Evolutionary conservation across 805 yeast genomes (phyloP), one percentile per base, ranked within the genome.

Genomic region (Wickerhamiella sorbophila): DNA sequence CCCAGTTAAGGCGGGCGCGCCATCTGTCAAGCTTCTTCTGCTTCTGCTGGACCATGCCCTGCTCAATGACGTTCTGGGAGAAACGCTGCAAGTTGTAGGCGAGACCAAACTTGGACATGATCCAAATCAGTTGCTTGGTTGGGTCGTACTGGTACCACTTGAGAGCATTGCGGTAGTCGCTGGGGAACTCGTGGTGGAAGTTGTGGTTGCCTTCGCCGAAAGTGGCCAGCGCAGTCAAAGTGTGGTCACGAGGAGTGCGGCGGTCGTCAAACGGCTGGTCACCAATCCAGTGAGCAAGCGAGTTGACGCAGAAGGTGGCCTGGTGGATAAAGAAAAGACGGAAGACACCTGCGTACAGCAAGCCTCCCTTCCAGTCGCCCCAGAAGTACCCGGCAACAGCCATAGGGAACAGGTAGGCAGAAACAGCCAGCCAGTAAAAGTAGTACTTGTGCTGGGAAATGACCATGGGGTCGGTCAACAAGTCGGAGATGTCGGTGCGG

Each of bases 121-220:
- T 29, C 61, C 69, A 69, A 41, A 87, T 68, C 39, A 74, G 65
- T 78, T 84, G 75, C 65, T 83, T 86, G 33, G 93, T 79, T 9
- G 96, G 95, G 60, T 87, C 97, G 60, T 75, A 79, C 37, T 79
- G 78, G 60, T 75, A 77, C 72, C 77, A 69, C 47, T 75, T 72
- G 43, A 73, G 64, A 4, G 86, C 83, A 50, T 77, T 77, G 47
- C 95, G 70, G 63, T 79, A 86, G 61, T 87, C 96, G 48, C 80
- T 77, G 4, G 95, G 94, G 61, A 87, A 87, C 63, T 85, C 95
- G 64, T 88, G 95, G 64, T 87, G 97, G 65, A 81, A 88, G 63
- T 86, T 87, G 60, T 85, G 93, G 61, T 76, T 76, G 4, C 94
- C 88, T 62, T 87, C 95, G 10, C 97, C 97, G 55, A 80, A 76